These are phyloP conservation scores for Corchorus olitorius DNA, from an alignment of 345 rosid species.

Conservation along the genomic window DNA sequence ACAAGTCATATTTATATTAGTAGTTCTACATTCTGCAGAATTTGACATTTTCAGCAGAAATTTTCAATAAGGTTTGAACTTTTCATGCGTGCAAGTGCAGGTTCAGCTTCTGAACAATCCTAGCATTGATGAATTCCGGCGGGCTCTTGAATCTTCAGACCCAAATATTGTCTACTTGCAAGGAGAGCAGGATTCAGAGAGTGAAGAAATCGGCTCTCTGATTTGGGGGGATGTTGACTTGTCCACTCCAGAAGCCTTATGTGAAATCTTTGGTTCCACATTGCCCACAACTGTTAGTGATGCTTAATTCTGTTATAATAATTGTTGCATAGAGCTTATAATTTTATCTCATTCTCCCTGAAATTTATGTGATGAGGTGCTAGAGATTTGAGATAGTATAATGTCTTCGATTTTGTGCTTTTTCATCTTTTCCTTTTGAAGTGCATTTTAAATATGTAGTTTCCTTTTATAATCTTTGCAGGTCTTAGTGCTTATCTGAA, in stretches of 20 bases:
- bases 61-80: constrained; percentile 18
- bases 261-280: constrained; percentile 70
- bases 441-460: not conserved
- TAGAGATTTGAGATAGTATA: not conserved
- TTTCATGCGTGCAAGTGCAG: constrained; percentile 45
- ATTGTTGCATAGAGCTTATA: constrained; percentile 14
- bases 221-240: constrained; percentile 64
- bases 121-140: constrained; percentile 64
- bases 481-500: constrained; percentile 8
- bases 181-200: constrained; percentile 63
- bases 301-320: constrained; percentile 21
- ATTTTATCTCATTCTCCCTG: constrained; percentile 8
- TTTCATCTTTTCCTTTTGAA: not conserved
- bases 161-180: constrained; percentile 83
- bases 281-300: constrained; percentile 82
- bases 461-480: not conserved
- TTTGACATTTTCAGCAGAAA: constrained; percentile 3
- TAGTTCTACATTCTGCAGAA: constrained; percentile 11
- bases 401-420: not conserved
- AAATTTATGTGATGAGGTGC: not conserved
- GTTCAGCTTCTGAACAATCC: constrained; percentile 81
- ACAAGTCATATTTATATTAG: not conserved
- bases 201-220: constrained; percentile 74
- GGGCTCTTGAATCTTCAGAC: constrained; percentile 54
- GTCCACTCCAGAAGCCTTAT: constrained; percentile 70